phyloP scores from a whole-genome alignment of 2,329 filamentous ascomycete species.

The Exutisphaerella laricina region DNA sequence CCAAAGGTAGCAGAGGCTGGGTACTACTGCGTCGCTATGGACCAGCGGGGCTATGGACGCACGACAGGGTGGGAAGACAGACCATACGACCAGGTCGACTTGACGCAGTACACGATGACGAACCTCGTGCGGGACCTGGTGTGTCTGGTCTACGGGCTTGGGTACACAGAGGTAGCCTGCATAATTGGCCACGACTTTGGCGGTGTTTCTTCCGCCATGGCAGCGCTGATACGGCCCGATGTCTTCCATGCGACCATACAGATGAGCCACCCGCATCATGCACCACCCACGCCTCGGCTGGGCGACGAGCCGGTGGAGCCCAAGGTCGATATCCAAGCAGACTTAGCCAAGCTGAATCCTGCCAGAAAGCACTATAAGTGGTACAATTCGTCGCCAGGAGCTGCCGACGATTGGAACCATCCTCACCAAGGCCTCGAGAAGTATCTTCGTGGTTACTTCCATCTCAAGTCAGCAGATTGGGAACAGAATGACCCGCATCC shows the following conservation, averaged over 20 bases:
- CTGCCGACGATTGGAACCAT: conserved; percentile 45
- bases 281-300: conserved; percentile 46
- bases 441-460: conserved; percentile 62
- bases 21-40: conserved; percentile 61
- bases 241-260: conserved; percentile 57
- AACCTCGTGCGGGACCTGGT: conserved; percentile 58
- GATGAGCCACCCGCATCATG: conserved; percentile 61
- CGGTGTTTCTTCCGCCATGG: conserved; percentile 54
- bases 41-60: conserved; percentile 63
- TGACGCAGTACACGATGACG: conserved; percentile 53
- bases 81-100: conserved; percentile 48
- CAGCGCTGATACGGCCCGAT: conserved; percentile 58
- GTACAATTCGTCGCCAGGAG: conserved; percentile 53
- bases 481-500: conserved; percentile 44
- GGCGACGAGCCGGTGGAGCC: conserved; percentile 36
- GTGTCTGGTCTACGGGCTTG: conserved; percentile 55
- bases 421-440: conserved; percentile 50
- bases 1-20: conserved; percentile 53
- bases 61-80: conserved; percentile 57
- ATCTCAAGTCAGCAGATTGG: conserved; percentile 62
- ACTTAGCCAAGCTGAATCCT: conserved; percentile 50
- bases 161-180: conserved; percentile 53
- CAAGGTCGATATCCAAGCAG: conserved; percentile 48
- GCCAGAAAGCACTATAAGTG: conserved; percentile 65
- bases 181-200: conserved; percentile 65